Base-by-base conservation (phyloP, 2,329 filamentous ascomycete genomes). In the Aspergillus sp. region DNA sequence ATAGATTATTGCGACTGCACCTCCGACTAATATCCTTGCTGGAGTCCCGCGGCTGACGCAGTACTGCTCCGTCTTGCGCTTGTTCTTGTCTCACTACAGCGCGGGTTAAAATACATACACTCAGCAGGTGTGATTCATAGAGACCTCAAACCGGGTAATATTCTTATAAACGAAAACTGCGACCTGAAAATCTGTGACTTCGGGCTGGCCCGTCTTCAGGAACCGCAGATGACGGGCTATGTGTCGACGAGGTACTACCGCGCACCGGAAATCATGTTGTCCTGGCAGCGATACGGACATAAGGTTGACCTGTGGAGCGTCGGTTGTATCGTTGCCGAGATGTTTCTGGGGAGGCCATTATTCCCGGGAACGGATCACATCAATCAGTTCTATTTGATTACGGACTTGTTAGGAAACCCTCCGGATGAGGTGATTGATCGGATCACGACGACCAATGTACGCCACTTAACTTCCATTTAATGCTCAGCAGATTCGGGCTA, bases 131-230 rank as follows among this genome's bases (percentile, higher is more conserved):
- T 99, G 58, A 93, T 99, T 51, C 95, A 99, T 77, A 91, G 95
- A 65, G 95, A 99, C 75, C 82, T 99, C 68, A 99, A 99, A 80
- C 95, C 95, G 54, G 96, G 91, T 82, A 99, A 99, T 79, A 99
- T 99, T 70, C 86, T 99, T 59, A 93, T 99, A 77, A 99, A 99
- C 79, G 95, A 99, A 80, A 99, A 99, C 79, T 99, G 95, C 79
- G 95, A 99, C 79, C 80, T 99, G 70, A 99, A 99, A 82, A 99
- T 99, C 76, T 99, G 95, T 83, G 95, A 99, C 75, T 99, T 99
- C 70, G 95, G 95, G 65, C 84, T 99, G 59, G 95, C 95, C 53
- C 91, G 95, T 76, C 96, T 99, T 69, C 95, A 99, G 76, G 95
- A 99, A 73, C 95, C 95, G 37, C 95, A 99, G 79, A 99, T 99